Conservation (phyloP, 352 stramenopile genomes). For the Phytophthora nicotianae region DNA sequence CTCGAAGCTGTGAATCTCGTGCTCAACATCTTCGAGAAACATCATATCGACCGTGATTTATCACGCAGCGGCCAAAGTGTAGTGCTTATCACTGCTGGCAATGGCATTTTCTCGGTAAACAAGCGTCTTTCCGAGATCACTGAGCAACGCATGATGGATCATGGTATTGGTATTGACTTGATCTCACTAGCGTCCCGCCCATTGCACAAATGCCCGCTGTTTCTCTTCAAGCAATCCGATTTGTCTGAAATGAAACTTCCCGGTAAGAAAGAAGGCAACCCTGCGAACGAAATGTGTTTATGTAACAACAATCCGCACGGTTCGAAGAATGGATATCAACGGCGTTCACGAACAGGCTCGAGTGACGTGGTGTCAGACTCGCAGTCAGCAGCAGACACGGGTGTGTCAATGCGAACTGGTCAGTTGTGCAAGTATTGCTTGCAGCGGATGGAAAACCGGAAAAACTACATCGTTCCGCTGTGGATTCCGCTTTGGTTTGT, state of each 20-base stretch:
- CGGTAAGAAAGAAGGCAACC: slow-evolving; percentile 45
- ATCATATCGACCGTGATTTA: slow-evolving; percentile 98
- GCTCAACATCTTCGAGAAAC: slow-evolving; percentile 98
- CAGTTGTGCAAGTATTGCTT: slow-evolving; percentile 74
- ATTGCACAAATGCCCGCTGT: slow-evolving; percentile 97
- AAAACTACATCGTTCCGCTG: slow-evolving; percentile 76
- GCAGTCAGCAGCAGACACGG: slow-evolving; percentile 43
- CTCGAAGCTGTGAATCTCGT: slow-evolving; percentile 98
- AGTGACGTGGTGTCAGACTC: slow-evolving; percentile 51
- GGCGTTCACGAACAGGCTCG: slow-evolving; percentile 48
- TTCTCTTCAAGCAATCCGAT: slow-evolving; percentile 93
- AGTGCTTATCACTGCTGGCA: slow-evolving; percentile 95
- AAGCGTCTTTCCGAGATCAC: slow-evolving; percentile 96
- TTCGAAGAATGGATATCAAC: slow-evolving; percentile 39
- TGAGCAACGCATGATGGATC: slow-evolving; percentile 99
- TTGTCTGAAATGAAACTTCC: slow-evolving; percentile 64
- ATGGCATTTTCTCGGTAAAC: slow-evolving; percentile 97
- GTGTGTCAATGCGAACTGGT: slow-evolving; percentile 41
- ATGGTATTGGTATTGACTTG: slow-evolving; percentile 99
- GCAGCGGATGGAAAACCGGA: slow-evolving; percentile 59
- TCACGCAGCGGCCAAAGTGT: slow-evolving; percentile 96
- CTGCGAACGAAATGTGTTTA: slow-evolving; percentile 49
- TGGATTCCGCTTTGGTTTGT: slow-evolving; percentile 88
- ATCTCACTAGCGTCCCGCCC: slow-evolving; percentile 94
- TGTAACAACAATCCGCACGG: slow-evolving; percentile 44